These are phyloP conservation scores for Cryptococcus sp. DNA, from an alignment of 1,284 basidiomycete genomes.

Conservation along the genomic window DNA sequence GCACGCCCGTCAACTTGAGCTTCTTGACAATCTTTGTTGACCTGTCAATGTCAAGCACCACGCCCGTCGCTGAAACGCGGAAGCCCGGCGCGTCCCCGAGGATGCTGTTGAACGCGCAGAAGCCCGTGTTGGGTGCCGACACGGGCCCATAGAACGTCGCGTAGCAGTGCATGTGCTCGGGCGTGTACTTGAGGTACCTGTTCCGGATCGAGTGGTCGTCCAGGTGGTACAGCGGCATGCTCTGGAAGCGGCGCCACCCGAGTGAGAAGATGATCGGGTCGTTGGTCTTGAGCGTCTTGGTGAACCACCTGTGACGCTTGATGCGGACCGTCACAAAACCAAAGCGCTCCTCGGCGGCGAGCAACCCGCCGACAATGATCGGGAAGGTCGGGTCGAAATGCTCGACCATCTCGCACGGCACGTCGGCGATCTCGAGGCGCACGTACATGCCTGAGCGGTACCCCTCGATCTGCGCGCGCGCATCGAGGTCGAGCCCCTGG, in stretches of 20 bases:
- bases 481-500: constrained; percentile 69
- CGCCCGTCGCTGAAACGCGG: constrained; percentile 88
- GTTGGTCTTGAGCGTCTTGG: constrained; percentile 91
- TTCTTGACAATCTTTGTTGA: constrained; percentile 97
- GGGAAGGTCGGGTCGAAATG: constrained; percentile 90
- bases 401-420: constrained; percentile 89
- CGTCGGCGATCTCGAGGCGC: constrained; percentile 77
- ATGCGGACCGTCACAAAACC: constrained; percentile 93
- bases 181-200: constrained; percentile 99
- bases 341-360: constrained; percentile 85
- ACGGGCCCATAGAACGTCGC: constrained; percentile 95
- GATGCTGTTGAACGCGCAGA: constrained; percentile 94
- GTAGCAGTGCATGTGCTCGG: constrained; percentile 98
- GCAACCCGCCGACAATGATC: constrained; percentile 87
- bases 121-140: constrained; percentile 88
- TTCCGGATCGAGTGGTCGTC: constrained; percentile 97
- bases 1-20: constrained; percentile 90
- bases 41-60: constrained; percentile 88
- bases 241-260: constrained; percentile 96
- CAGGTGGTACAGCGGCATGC: constrained; percentile 88
- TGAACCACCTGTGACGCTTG: constrained; percentile 95
- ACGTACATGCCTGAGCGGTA: constrained; percentile 90
- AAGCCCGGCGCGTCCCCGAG: constrained; percentile 67
- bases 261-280: constrained; percentile 93
- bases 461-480: constrained; percentile 82